These are phyloP conservation scores for Hymenotorrendiella dingleyae DNA, from an alignment of 2,329 filamentous ascomycete species.

Conservation along the genomic window DNA sequence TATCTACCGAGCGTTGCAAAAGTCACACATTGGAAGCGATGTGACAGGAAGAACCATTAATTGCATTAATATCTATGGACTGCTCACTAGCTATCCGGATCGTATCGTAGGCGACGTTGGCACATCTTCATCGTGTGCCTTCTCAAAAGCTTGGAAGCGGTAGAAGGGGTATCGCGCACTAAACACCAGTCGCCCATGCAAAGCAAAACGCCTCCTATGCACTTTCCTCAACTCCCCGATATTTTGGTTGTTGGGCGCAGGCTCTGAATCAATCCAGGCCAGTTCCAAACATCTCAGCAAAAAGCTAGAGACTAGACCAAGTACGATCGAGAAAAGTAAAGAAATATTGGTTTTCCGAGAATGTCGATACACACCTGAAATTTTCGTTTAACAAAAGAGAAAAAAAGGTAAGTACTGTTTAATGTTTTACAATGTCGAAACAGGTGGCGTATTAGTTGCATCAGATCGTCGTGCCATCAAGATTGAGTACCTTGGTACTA, in stretches of 20 bases:
- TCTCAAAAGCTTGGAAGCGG: too few relatives aligned
- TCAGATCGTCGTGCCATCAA: constrained; percentile 37
- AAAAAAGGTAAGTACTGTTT: constrained; percentile 11
- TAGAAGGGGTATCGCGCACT: neutral
- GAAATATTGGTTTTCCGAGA: neutral
- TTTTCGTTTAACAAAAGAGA: constrained; percentile 7
- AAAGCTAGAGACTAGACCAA: too few relatives aligned
- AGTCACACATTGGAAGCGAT: too few relatives aligned
- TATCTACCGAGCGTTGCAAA: too few relatives aligned
- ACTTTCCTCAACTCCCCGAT: neutral
- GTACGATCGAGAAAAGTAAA: neutral
- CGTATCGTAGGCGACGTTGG: too few relatives aligned
- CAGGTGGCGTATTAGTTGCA: constrained; percentile 10
- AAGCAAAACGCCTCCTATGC: neutral
- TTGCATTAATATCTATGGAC: too few relatives aligned
- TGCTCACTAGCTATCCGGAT: too few relatives aligned
- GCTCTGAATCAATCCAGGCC: neutral
- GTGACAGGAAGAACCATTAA: neutral
- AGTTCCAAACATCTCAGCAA: too few relatives aligned
- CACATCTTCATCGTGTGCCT: too few relatives aligned
- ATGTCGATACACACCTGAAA: too few relatives aligned
- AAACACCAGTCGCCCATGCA: neutral
- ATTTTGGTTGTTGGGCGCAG: too few relatives aligned
- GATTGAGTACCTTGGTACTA: constrained; percentile 54
- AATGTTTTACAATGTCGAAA: constrained; percentile 25